Percentiles rank a stretch among this genome's conserved stretches.
Evolutionary conservation across 139 green algal genomes (phyloP).

Genomic region (Chlamydomonas sp.): DNA sequence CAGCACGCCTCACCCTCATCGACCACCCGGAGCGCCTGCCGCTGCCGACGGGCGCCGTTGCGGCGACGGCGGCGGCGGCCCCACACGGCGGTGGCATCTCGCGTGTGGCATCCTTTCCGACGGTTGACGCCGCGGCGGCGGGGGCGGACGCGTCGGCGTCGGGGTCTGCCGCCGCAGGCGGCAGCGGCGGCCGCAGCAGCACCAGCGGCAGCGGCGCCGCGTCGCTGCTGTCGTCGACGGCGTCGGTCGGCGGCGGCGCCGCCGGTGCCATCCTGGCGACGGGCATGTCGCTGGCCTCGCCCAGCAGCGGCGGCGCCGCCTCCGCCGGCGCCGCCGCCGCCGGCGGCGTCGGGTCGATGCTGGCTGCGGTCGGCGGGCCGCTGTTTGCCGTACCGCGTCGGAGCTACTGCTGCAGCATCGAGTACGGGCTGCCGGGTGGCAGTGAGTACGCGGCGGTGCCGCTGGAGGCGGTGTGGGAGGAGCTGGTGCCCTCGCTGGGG

Average conservation of each 20-base stretch:
- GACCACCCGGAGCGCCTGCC: conserved; percentile 39
- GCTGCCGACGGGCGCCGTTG: neutral
- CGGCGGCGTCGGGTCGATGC: neutral
- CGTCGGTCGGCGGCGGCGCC: too few relatives aligned
- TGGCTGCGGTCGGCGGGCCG: neutral
- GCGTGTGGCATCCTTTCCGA: neutral
- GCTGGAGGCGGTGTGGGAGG: conserved; percentile 46
- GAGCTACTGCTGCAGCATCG: conserved; percentile 30
- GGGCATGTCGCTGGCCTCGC: neutral
- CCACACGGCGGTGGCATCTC: neutral
- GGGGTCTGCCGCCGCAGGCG: neutral
- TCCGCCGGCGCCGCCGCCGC: neutral
- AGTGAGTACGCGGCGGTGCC: conserved; percentile 41
- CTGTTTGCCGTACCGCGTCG: neutral
- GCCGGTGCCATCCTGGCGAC: too few relatives aligned
- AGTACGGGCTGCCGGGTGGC: conserved; percentile 43
- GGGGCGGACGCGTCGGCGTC: too few relatives aligned
- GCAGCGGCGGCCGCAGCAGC: neutral
- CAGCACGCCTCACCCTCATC: conserved; percentile 10
- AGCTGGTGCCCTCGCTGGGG: conserved; percentile 25
- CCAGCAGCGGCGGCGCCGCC: neutral
- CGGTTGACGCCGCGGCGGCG: neutral
- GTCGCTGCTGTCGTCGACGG: neutral
- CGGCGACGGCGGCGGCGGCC: neutral
- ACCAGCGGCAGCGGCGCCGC: neutral